Conservation (phyloP, 2,329 filamentous ascomycete species). For the Decorospora gaudefroyi region DNA sequence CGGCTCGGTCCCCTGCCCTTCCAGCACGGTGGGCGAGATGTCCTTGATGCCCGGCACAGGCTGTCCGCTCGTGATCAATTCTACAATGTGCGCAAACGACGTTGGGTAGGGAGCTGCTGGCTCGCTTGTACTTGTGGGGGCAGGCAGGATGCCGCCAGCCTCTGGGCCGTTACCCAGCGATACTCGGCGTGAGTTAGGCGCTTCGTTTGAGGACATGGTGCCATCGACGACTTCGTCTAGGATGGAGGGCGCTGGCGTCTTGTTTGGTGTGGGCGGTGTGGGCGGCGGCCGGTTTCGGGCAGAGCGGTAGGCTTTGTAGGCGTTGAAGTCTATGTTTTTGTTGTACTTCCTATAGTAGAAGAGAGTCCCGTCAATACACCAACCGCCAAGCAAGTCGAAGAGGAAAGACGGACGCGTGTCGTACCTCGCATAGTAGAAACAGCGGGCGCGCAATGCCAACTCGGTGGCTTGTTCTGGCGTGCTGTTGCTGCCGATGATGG, state of each 20-base stretch:
- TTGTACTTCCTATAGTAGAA: conserved; percentile 47
- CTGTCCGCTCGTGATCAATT: conserved; percentile 79
- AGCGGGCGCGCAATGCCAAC: conserved; percentile 68
- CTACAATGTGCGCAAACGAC: conserved; percentile 82
- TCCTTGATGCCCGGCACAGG: conserved; percentile 85
- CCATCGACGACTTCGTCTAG: conserved; percentile 12
- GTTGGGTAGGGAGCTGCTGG: conserved; percentile 73
- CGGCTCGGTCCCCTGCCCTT: conserved; percentile 66
- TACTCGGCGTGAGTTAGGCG: no score
- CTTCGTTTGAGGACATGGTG: no score
- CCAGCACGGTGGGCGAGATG: conserved; percentile 78
- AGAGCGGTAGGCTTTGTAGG: conserved; percentile 68
- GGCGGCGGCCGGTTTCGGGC: conserved; percentile 31
- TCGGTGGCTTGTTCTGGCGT: conserved; percentile 60
- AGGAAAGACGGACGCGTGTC: no score
- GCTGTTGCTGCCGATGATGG: conserved; percentile 65
- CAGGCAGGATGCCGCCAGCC: conserved; percentile 33
- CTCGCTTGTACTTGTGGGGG: conserved; percentile 28
- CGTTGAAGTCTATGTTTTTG: conserved; percentile 64
- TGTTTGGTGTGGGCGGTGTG: conserved; percentile 24
- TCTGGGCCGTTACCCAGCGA: no score
- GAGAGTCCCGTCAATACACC: no score
- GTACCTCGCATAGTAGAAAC: conserved; percentile 66
- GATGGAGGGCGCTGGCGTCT: conserved; percentile 16
- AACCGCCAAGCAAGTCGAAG: no score